Evolutionary conservation across 163 green algal species (phyloP).

Genomic region (Scenedesmus sp.): DNA sequence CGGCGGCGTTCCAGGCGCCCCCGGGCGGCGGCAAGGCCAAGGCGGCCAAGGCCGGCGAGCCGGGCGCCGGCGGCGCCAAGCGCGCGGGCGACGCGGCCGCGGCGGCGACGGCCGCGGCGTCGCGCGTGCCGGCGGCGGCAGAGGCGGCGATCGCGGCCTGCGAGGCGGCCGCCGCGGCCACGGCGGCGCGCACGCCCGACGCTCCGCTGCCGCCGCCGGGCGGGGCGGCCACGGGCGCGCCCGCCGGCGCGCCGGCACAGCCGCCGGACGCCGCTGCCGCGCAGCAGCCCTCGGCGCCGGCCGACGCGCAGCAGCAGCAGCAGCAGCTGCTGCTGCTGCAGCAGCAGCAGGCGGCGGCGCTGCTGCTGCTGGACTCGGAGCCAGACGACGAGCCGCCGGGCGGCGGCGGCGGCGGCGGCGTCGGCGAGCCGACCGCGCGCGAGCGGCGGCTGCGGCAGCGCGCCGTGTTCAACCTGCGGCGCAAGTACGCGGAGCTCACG

Average conservation of each 20-base stretch:
- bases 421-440: background rate
- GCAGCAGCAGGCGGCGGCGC: background rate
- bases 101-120: too few relatives aligned
- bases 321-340: background rate
- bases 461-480: slow-evolving; percentile 18
- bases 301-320: background rate
- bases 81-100: too few relatives aligned
- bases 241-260: too few relatives aligned
- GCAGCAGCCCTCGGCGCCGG: background rate
- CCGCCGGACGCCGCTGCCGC: slow-evolving; percentile 10
- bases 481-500: slow-evolving; percentile 43
- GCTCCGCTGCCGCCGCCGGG: too few relatives aligned
- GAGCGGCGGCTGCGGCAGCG: slow-evolving; percentile 30
- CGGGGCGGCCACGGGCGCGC: too few relatives aligned
- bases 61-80: too few relatives aligned
- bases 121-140: too few relatives aligned
- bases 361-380: background rate
- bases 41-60: too few relatives aligned
- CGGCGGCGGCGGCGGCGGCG: background rate
- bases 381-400: background rate
- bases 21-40: too few relatives aligned
- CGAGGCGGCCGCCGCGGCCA: too few relatives aligned
- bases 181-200: too few relatives aligned
- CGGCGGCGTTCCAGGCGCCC: slow-evolving; percentile 13
- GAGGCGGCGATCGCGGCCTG: too few relatives aligned